A percentile compares a stretch with the other conserved stretches of the same genome.
Evolutionary conservation across 2,329 filamentous ascomycete genomes (phyloP).

Genomic region (Teratosphaeria epicoccoides): DNA sequence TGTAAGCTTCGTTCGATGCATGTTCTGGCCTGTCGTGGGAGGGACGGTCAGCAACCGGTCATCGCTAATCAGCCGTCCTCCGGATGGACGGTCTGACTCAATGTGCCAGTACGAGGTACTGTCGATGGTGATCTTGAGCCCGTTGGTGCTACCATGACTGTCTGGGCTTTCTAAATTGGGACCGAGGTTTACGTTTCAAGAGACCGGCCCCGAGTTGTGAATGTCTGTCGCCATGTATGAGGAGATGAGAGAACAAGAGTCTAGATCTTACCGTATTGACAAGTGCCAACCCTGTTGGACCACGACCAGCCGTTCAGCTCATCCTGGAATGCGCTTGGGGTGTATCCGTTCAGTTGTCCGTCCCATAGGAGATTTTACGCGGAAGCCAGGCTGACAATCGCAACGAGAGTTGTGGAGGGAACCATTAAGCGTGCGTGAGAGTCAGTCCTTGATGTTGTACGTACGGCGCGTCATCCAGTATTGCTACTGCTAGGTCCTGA

Average conservation of each 20-base stretch:
- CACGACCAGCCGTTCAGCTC: slow-evolving; percentile 38
- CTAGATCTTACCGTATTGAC: slow-evolving; percentile 36
- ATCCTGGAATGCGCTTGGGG: slow-evolving; percentile 43
- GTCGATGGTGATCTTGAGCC: slow-evolving; percentile 57
- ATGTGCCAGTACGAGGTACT: slow-evolving; percentile 59
- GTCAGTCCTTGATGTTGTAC: not conserved
- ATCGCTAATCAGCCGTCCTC: too few species aligned
- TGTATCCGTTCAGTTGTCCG: slow-evolving; percentile 53
- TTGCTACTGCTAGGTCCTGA: too few species aligned
- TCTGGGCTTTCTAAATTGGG: slow-evolving; percentile 54
- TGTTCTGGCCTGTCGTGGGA: slow-evolving; percentile 28
- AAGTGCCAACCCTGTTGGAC: slow-evolving; percentile 57
- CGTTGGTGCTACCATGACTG: slow-evolving; percentile 51
- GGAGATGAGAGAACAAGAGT: slow-evolving; percentile 39
- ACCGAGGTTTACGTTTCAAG: slow-evolving; percentile 52
- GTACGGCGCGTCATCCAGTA: not conserved
- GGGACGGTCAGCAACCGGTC: not conserved
- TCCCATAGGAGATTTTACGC: slow-evolving; percentile 50
- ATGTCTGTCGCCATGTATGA: slow-evolving; percentile 38
- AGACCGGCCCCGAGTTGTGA: slow-evolving; percentile 49
- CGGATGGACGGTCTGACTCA: slow-evolving; percentile 28
- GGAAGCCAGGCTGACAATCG: slow-evolving; percentile 20
- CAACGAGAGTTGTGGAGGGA: slow-evolving; percentile 11
- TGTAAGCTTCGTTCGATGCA: slow-evolving; percentile 65
- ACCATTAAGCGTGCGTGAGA: slow-evolving; percentile 13